A percentile compares a stretch with the other conserved stretches of the same genome.
phyloP scores from a whole-genome alignment of 163 green algal species.

The Prototheca cutis region DNA sequence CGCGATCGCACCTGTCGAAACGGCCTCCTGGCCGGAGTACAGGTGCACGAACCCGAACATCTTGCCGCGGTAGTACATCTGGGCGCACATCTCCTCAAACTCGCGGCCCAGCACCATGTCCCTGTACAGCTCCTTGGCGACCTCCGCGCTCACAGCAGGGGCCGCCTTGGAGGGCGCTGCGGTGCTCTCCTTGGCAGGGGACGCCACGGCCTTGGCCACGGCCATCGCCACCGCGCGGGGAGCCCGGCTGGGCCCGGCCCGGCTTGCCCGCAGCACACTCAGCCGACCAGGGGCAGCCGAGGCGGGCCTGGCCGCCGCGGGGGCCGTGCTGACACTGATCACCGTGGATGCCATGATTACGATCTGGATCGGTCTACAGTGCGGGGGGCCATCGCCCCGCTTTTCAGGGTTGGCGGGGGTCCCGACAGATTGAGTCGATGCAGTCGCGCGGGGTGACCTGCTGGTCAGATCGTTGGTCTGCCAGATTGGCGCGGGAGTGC shows the following conservation, averaged over 20 bases:
- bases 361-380: neutral
- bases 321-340: neutral
- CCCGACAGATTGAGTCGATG: conserved; percentile 1
- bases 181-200: conserved; percentile 11
- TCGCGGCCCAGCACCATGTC: conserved; percentile 88
- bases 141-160: conserved; percentile 21
- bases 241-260: neutral
- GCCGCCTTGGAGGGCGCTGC: conserved; percentile 1
- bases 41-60: conserved; percentile 96
- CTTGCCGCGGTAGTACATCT: conserved; percentile 95
- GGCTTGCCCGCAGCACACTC: too few species aligned
- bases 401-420: neutral
- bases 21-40: conserved; percentile 90
- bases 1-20: conserved; percentile 52
- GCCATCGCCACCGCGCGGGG: neutral
- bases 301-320: neutral
- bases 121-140: conserved; percentile 42
- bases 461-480: too few species aligned
- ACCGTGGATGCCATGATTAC: neutral
- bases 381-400: too few species aligned
- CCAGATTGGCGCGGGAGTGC: too few species aligned
- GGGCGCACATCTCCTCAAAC: conserved; percentile 88
- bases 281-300: neutral
- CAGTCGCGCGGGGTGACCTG: too few species aligned
- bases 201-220: conserved; percentile 10